Base-by-base conservation (phyloP, 2,329 filamentous ascomycete species). In the Aspergillus persii region DNA sequence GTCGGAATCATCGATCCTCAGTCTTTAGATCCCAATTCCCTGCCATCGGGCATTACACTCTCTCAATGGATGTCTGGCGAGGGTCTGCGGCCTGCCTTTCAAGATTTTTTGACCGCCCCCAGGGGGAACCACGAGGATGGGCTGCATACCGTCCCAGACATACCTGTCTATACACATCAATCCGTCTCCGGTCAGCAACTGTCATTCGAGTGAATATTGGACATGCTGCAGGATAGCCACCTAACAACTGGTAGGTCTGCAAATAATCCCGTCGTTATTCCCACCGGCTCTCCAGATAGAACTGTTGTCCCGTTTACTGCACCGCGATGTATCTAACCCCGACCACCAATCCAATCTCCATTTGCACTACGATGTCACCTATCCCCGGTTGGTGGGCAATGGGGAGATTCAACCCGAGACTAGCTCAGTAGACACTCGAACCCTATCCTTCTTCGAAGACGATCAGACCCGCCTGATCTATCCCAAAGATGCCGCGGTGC, bases 261-360 rank as follows among this genome's bases (percentile, higher is more conserved):
- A 90, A 57, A 84, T 98, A 54, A 78, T 93, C 2, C 93, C 93
- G 11, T 83, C 84, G 29, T 79, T 98, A 8, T 77, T 98, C 8
- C 88, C 92, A 4, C 82, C 84, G 15, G 69, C 78, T 5, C 80
- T 90, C 12, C 95, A 99, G 73, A 78, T 82, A 60, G 77, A 80
- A 41, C 81, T 98, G 2, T 82, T 98, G 4, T 85, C 86, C 49
- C 86, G 85, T 56, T 83, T 96, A 62, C 80, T 97, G 31, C 91
- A 96, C 76, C 84, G 84, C 53, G 90, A 96, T 73, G 84, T 96
- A 15, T 86, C 87, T 61, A 85, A 89, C 64, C 85, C 87, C 3
- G 72, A 79, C 3, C 92, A 98, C 72, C 85, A 90, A 69, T 98
- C 93, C 54, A 99, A 98, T 74, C 80, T 98, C n/a, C 90, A 96